Evolutionary conservation across 768 basidiomycete genomes (phyloP).

Genomic region (Phlegmacium glaucopus): DNA sequence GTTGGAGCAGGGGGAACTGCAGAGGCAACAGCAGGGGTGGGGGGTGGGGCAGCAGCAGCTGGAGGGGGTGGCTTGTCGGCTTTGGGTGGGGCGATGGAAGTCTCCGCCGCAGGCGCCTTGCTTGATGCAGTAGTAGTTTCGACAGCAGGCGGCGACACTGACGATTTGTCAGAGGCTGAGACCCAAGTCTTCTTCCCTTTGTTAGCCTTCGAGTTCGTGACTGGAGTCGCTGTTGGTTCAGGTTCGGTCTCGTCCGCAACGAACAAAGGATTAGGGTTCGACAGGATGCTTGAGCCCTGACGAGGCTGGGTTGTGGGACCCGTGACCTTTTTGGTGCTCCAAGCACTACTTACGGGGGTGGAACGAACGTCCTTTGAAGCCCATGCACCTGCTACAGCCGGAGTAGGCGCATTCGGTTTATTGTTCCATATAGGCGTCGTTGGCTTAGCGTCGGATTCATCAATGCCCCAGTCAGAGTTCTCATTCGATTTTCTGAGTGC

Average conservation of each 20-base stretch:
- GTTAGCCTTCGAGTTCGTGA: background rate
- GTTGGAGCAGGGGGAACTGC: too few relatives aligned
- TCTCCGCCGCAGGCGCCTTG: background rate
- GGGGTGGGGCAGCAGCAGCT: constrained; percentile 7
- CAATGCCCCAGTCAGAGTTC: background rate
- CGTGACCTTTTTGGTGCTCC: constrained; percentile 19
- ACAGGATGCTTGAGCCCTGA: background rate
- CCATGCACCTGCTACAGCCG: constrained; percentile 2
- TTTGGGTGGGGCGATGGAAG: background rate
- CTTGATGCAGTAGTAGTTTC: background rate
- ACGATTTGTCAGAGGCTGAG: constrained; percentile 1
- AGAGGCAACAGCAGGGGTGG: too few relatives aligned
- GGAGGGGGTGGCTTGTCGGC: constrained; percentile 9
- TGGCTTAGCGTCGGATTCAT: background rate
- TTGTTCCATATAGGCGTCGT: background rate
- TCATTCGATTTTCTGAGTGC: constrained; percentile 2
- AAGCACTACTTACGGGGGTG: constrained; percentile 21
- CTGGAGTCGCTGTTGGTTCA: background rate
- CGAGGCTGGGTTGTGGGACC: constrained; percentile 7
- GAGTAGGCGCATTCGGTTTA: background rate
- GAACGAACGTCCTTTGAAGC: constrained; percentile 9
- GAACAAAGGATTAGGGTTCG: background rate
- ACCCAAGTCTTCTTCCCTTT: constrained; percentile 4
- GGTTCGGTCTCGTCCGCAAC: constrained; percentile 1
- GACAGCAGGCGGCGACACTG: background rate